phyloP scores from a whole-genome alignment of 108 stramenopile genomes.

The Cyclotella atomus region DNA sequence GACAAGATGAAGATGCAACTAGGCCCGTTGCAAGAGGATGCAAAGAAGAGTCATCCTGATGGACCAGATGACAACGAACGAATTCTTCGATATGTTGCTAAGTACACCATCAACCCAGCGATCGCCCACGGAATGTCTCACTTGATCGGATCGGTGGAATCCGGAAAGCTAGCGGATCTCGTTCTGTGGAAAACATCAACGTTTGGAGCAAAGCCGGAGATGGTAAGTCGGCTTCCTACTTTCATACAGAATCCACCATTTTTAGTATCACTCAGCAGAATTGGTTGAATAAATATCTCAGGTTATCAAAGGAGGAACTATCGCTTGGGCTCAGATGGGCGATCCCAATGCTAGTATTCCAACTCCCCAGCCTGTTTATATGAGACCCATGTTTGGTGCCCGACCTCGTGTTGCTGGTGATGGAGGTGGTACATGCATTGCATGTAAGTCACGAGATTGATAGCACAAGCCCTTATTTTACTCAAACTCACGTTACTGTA shows the following conservation, averaged over 20 bases:
- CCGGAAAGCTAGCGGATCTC: constrained; percentile 95
- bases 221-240: constrained; percentile 41
- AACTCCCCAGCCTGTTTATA: constrained; percentile 95
- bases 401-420: constrained; percentile 47
- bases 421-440: constrained; percentile 64
- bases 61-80: constrained; percentile 90
- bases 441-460: constrained; percentile 37
- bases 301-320: constrained; percentile 93
- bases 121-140: constrained; percentile 96
- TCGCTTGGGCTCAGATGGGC: constrained; percentile 97
- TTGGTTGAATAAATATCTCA: neutral
- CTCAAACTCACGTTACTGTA: neutral
- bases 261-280: neutral
- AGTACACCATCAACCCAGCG: constrained; percentile 99
- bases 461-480: neutral
- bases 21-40: constrained; percentile 87
- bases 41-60: constrained; percentile 36
- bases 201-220: constrained; percentile 98
- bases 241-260: too few species aligned
- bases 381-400: constrained; percentile 98
- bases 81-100: constrained; percentile 94
- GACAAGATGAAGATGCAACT: constrained; percentile 98
- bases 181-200: constrained; percentile 93
- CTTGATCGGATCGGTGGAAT: constrained; percentile 92
- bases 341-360: constrained; percentile 98